These are phyloP conservation scores for Aspergillus sp. DNA, from an alignment of 2,329 filamentous ascomycete species.

Conservation along the genomic window DNA sequence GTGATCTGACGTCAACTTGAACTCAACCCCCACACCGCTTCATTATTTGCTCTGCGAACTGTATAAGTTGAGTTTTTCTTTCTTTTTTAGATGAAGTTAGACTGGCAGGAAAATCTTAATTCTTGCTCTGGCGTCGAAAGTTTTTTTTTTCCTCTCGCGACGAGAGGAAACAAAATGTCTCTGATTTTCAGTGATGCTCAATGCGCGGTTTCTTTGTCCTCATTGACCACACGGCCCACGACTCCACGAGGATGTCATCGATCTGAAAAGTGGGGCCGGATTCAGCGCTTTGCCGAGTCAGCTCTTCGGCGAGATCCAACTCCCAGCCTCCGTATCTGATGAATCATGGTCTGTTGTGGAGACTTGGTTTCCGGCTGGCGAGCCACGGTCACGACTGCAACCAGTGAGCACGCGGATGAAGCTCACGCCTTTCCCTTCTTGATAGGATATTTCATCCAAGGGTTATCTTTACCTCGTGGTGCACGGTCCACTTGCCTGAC, in stretches of 20 bases:
- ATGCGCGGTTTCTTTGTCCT: background rate
- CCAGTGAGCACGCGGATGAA: too few species aligned
- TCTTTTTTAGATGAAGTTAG: background rate
- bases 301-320: background rate
- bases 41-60: constrained; percentile 6
- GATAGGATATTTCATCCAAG: background rate
- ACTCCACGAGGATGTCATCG: background rate
- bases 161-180: too few species aligned
- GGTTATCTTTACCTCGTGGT: background rate
- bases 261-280: background rate
- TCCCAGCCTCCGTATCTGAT: background rate
- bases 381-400: background rate
- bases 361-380: background rate
- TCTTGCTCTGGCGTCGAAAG: background rate
- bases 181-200: too few species aligned
- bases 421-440: background rate
- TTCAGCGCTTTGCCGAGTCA: background rate
- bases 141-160: background rate
- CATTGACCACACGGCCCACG: background rate
- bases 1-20: constrained; percentile 21
- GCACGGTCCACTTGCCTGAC: background rate
- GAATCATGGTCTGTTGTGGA: background rate
- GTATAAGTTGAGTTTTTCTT: background rate
- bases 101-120: background rate
- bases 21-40: constrained; percentile 19